phyloP scores from a whole-genome alignment of 2,329 filamentous ascomycete species.

The Microcyclosporella mali region DNA sequence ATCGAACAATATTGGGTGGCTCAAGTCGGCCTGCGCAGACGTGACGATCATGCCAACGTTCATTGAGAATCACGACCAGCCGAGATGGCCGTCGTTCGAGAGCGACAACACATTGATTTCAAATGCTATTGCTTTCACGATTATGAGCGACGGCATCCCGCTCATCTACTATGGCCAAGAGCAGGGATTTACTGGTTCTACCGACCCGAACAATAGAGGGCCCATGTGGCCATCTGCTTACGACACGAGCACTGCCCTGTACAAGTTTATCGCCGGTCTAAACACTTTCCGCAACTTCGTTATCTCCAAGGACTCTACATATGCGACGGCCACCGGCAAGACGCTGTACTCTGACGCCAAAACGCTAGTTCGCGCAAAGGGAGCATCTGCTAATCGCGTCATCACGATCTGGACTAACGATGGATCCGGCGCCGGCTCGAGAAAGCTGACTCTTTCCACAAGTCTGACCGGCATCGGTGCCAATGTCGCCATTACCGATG shows the following conservation, averaged over 20 bases:
- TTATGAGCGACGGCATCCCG: slow-evolving; percentile 55
- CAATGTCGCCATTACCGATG: slow-evolving; percentile 29
- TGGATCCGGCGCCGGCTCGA: slow-evolving; percentile 5
- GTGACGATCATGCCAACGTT: slow-evolving; percentile 33
- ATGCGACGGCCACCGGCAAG: slow-evolving; percentile 34
- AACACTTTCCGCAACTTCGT: slow-evolving; percentile 46
- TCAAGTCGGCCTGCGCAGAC: slow-evolving; percentile 31
- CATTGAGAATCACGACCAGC: slow-evolving; percentile 33
- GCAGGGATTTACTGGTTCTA: slow-evolving; percentile 45
- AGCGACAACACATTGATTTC: slow-evolving; percentile 50
- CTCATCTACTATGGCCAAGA: slow-evolving; percentile 61
- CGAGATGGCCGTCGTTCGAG: slow-evolving; percentile 40
- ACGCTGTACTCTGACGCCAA: slow-evolving; percentile 23
- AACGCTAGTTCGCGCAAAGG: slow-evolving; percentile 15
- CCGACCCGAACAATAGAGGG: slow-evolving; percentile 34
- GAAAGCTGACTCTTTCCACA: slow-evolving; percentile 4
- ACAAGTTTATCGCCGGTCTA: slow-evolving; percentile 34
- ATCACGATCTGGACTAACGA: slow-evolving; percentile 15
- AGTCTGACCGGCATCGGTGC: slow-evolving; percentile 9
- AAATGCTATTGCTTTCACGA: slow-evolving; percentile 54
- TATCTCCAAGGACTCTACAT: slow-evolving; percentile 33
- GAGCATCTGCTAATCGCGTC: slow-evolving; percentile 4
- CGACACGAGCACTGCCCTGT: slow-evolving; percentile 35
- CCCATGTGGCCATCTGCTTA: slow-evolving; percentile 35
- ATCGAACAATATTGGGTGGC: slow-evolving; percentile 24